Evolutionary conservation across 148 eudicot genomes (phyloP), one percentile per base, ranked within the genome.

Genomic region (Hydrangea macrophylla): DNA sequence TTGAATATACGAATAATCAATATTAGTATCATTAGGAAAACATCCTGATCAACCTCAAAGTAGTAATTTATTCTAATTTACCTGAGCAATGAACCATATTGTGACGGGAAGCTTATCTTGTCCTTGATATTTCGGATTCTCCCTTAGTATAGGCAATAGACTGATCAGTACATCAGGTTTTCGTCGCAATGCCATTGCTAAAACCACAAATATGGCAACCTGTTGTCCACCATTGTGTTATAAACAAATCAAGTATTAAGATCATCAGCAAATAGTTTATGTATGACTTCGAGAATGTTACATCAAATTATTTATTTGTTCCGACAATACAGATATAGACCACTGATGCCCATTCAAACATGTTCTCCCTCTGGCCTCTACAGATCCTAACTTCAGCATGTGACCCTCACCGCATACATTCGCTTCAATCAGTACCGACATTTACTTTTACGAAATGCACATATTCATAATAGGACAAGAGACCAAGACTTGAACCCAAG

Each of bases 21-120:
- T 17, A 13, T 11, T 53, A 22, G 3, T 10, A 15, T 24, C 11
- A 60, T 36, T 23, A n/a, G 30, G 22, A 17, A 48, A 17, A 36
- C 22, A 12, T n/a, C 12, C 37, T n/a, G 6, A 9, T 9, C 3
- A n/a, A 8, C 36, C 31, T 11, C 35, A 15, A 57, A 25, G 0
- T 6, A 17, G 25, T 9, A 28, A 61, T 22, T 8, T 24, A 12
- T 3, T 60, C 48, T 50, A 17, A 17, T 44, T 73, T 55, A 88
- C 92, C 84, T 88, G 92, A 72, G 80, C 65, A 60, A 81, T 67
- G 73, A 76, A 39, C 92, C 92, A 88, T 24, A 78, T 74, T 23
- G 72, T 59, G 25, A 88, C 53, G 23, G 79, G 84, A 73, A 88
- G 86, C 75, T 77, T 88, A 63, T 85, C 85, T 59, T 79, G 90